phyloP scores from a whole-genome alignment of 2,329 filamentous ascomycete species.

The Hyphodiscus sp. region DNA sequence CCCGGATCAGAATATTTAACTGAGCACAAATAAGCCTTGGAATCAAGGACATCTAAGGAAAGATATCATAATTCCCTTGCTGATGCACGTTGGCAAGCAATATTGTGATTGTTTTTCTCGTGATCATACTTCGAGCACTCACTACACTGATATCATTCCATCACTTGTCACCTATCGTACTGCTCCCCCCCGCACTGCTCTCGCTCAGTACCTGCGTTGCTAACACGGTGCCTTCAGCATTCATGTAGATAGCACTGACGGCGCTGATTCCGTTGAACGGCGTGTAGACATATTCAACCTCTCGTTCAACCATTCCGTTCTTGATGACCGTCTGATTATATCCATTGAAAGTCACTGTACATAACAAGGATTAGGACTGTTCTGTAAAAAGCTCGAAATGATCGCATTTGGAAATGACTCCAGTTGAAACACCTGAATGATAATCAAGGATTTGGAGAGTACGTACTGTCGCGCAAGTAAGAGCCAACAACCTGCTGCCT shows the following conservation, averaged over 20 bases:
- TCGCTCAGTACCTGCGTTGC: conserved; percentile 47
- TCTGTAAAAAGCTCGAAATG: too few species aligned
- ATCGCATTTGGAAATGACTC: too few species aligned
- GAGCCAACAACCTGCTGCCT: conserved; percentile 39
- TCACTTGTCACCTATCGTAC: conserved; percentile 36
- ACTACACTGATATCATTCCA: background rate
- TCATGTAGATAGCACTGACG: conserved; percentile 42
- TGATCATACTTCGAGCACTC: background rate
- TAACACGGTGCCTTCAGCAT: conserved; percentile 40
- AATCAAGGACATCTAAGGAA: background rate
- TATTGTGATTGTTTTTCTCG: background rate
- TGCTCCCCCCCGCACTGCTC: conserved; percentile 44
- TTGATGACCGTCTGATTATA: conserved; percentile 41
- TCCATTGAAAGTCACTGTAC: conserved; percentile 43
- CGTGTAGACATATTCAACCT: conserved; percentile 47
- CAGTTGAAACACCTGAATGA: too few species aligned
- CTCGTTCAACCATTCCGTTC: conserved; percentile 40
- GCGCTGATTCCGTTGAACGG: conserved; percentile 43
- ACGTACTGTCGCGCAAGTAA: conserved; percentile 38
- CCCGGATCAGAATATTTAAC: too few species aligned
- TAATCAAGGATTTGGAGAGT: too few species aligned
- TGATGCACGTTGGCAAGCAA: too few species aligned
- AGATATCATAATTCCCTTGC: too few species aligned
- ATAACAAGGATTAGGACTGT: too few species aligned
- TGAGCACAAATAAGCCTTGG: too few species aligned